phyloP scores from a whole-genome alignment of 164 flowering plant species.

The Annona cherimola region DNA sequence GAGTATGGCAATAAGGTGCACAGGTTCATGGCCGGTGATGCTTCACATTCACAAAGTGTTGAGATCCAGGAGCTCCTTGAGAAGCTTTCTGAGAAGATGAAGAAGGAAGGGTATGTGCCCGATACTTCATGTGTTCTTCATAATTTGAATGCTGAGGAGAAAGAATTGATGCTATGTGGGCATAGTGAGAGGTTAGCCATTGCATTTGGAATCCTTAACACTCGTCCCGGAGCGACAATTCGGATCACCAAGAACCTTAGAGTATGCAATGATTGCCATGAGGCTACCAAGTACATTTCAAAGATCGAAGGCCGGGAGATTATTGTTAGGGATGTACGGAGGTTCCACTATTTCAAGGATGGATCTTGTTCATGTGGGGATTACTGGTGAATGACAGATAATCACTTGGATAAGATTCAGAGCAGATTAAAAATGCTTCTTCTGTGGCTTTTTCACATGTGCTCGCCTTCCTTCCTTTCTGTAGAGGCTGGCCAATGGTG shows the following conservation, averaged over 20 bases:
- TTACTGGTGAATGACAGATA: conserved; percentile 62
- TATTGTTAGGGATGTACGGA: conserved; percentile 63
- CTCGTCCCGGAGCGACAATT: conserved; percentile 62
- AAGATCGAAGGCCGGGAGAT: conserved; percentile 62
- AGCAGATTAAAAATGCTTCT: not conserved
- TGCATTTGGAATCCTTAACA: conserved; percentile 77
- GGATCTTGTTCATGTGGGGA: conserved; percentile 83
- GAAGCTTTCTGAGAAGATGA: conserved; percentile 47
- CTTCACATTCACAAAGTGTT: conserved; percentile 52
- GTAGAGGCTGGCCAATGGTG: not conserved
- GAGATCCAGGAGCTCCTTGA: conserved; percentile 46
- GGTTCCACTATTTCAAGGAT: conserved; percentile 75
- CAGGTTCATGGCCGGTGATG: conserved; percentile 67
- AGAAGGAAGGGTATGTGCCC: conserved; percentile 65
- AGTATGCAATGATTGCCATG: conserved; percentile 80
- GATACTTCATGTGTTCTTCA: conserved; percentile 88
- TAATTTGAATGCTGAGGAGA: conserved; percentile 66
- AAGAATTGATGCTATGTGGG: conserved; percentile 66
- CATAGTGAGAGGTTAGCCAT: conserved; percentile 84
- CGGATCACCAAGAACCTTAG: conserved; percentile 82
- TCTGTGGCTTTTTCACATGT: not conserved
- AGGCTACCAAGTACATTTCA: conserved; percentile 64
- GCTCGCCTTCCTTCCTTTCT: not conserved
- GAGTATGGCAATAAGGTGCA: conserved; percentile 59
- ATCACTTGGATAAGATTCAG: not conserved